Base-by-base conservation (phyloP, 2,329 filamentous ascomycete species). In the Truncatella angustata region DNA sequence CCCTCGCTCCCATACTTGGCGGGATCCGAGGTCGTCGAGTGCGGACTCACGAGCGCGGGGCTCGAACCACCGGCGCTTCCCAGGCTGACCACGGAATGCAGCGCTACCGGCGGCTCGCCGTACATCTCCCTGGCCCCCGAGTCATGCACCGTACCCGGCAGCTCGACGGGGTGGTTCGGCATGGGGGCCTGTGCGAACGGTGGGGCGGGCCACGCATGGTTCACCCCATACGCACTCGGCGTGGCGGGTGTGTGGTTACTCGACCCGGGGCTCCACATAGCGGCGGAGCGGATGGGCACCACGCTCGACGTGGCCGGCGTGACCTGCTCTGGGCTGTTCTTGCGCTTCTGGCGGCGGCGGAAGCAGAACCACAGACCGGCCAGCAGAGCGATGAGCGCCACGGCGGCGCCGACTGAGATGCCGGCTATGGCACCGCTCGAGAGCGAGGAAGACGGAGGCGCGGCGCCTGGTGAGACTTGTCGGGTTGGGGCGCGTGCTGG, bases 401-500 rank as follows among this genome's bases (percentile, higher is more conserved):
- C 60, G 1, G 55, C 66, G 21, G 67, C 65, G 7, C 70, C 75
- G 11, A 76, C 61, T 5, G 69, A 70, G 37, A 79, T 75, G 9
- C 56, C 56, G 3, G 48, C 56, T 11, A 58, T 55, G 9, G 52
- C 74, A 9, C 74, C 74, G 0, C 61, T 65, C 3, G 69, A 67
- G 1, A 72, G 45, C n/a, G 59, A 9, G 51, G 48, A 18, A 23
- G 51, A 9, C 44, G 4, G 40, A 3, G 21, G 14, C 14, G 35
- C 14, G 14, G 30, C 21, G 47, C 5, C 36, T 5, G 35, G n/a
- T 4, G 47, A 59, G 40, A 77, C 59, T 5, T 65, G 56, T 18
- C 81, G 74, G 3, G 81, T 85, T 0, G 83, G 73, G 5, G 74
- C 72, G 26, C 83, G 73, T 9, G 67, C 63, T 2, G 73, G 61